Percentiles rank a stretch among this genome's conserved stretches.
These are phyloP conservation scores for Silene noctiflora DNA, from an alignment of 179 eudicot species.

Conservation along the genomic window DNA sequence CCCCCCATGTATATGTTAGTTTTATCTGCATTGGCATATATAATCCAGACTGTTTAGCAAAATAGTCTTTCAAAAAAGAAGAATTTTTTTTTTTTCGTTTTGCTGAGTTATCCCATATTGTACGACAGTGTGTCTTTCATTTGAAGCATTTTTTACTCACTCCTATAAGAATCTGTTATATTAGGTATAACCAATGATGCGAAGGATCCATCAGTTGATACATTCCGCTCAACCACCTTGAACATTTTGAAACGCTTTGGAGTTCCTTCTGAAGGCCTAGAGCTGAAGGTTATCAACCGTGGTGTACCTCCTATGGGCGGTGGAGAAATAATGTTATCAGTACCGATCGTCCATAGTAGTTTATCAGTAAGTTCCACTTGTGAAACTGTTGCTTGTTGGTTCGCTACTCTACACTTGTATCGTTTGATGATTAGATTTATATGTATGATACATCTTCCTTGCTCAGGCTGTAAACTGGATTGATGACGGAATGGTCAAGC, in stretches of 20 bases:
- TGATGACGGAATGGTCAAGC: slow-evolving; percentile 88
- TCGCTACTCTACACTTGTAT: neutral
- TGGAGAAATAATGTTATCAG: slow-evolving; percentile 69
- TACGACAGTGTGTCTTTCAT: neutral
- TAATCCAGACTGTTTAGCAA: too few relatives aligned
- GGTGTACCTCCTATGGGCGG: slow-evolving; percentile 93
- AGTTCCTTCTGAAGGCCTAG: slow-evolving; percentile 78
- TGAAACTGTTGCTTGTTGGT: neutral
- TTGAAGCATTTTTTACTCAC: neutral
- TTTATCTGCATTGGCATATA: too few relatives aligned
- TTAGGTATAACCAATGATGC: slow-evolving; percentile 86
- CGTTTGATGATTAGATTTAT: slow-evolving; percentile 1
- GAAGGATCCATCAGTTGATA: slow-evolving; percentile 88
- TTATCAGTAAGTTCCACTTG: slow-evolving; percentile 41
- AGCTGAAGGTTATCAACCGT: slow-evolving; percentile 70
- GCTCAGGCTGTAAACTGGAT: slow-evolving; percentile 74
- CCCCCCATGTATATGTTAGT: too few relatives aligned
- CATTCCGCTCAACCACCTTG: slow-evolving; percentile 66
- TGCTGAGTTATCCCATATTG: neutral
- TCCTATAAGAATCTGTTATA: neutral
- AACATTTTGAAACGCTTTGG: slow-evolving; percentile 70
- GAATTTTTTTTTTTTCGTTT: neutral
- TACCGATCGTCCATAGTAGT: slow-evolving; percentile 62
- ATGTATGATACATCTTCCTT: slow-evolving; percentile 11
- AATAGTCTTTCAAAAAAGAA: too few relatives aligned